Evolutionary conservation across 2,329 filamentous ascomycete genomes (phyloP), one percentile per base, ranked within the genome.

Genomic region (Mycogone perniciosa): DNA sequence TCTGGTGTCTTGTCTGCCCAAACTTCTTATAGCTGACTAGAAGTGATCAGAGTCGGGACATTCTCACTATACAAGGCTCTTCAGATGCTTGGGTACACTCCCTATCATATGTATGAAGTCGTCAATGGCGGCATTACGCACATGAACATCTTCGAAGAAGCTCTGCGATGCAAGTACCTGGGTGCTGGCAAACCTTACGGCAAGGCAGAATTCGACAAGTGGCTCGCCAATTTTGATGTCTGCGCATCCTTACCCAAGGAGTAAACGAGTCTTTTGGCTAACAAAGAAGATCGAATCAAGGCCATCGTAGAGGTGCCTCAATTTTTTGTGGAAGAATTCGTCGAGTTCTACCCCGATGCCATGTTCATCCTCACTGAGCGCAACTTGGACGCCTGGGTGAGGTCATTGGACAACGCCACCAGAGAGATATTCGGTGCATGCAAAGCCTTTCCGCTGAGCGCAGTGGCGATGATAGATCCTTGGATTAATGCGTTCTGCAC

Each of bases 141-240:
- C 13, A 46, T 66, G 26, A 54, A 57, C 10, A 57, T 67, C 29
- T 48, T 67, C 41, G 52, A 55, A 2, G 66, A 71, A 33, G 66
- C 62, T 5, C 46, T 67, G 4, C 52, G 52, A 1, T 64, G 64
- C 9, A 63, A 67, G 29, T 56, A 62, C 26, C 52, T 56, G 42
- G 58, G 61, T 55, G 34, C 59, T 13, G 60, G 58, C 37, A 59
- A 65, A 43, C 64, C 60, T 5, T 70, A 69, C 47, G 61, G 59
- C 37, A 62, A 64, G 13, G 57, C 56, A 8, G 69, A 71, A 39
- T 71, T 69, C 41, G 68, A 71, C 52, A 71, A 70, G 55, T 70
- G 68, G 62, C 65, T 70, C 29, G 65, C 65, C 29, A 60, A 66
- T 26, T 69, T 69, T 41, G 67, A 70, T 50, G 69, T 69, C 56